Percentiles rank a stretch among this genome's conserved stretches.
Evolutionary conservation across 2,329 filamentous ascomycete genomes (phyloP).

Genomic region (Scedosporium apiospermum): DNA sequence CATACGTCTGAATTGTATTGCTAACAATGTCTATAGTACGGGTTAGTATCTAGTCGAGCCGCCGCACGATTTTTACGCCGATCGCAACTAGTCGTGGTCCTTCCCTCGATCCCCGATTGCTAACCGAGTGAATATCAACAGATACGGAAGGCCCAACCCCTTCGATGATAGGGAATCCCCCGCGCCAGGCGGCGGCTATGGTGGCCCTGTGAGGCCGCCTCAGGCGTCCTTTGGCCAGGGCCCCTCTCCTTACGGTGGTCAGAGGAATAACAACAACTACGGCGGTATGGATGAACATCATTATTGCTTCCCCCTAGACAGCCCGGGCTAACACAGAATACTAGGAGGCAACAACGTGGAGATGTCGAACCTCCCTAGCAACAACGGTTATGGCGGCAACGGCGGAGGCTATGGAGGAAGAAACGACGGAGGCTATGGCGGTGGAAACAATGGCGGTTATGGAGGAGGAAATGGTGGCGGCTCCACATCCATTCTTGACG

Average conservation of each 20-base stretch:
- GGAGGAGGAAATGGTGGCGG: slow-evolving; percentile 29
- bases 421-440: slow-evolving; percentile 12
- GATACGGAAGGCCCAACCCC: slow-evolving; percentile 49
- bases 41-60: slow-evolving; percentile 30
- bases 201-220: slow-evolving; percentile 18
- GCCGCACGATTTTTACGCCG: background rate
- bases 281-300: slow-evolving; percentile 18
- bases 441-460: slow-evolving; percentile 27
- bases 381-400: background rate
- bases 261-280: slow-evolving; percentile 25
- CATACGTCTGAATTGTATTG: background rate
- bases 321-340: slow-evolving; percentile 6
- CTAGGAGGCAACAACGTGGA: slow-evolving; percentile 11
- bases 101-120: slow-evolving; percentile 4
- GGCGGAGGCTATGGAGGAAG: background rate
- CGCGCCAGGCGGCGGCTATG: slow-evolving; percentile 24
- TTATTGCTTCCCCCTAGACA: slow-evolving; percentile 4
- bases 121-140: slow-evolving; percentile 18
- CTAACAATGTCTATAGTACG: slow-evolving; percentile 32
- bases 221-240: slow-evolving; percentile 19
- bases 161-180: slow-evolving; percentile 43
- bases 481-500: slow-evolving; percentile 72
- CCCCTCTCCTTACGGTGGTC: slow-evolving; percentile 15
- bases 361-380: slow-evolving; percentile 11
- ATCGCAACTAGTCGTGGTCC: background rate